A percentile compares a stretch with the other conserved stretches of the same genome.
Evolutionary conservation across 306 rosid genomes (phyloP).

Genomic region (Glycine soja): DNA sequence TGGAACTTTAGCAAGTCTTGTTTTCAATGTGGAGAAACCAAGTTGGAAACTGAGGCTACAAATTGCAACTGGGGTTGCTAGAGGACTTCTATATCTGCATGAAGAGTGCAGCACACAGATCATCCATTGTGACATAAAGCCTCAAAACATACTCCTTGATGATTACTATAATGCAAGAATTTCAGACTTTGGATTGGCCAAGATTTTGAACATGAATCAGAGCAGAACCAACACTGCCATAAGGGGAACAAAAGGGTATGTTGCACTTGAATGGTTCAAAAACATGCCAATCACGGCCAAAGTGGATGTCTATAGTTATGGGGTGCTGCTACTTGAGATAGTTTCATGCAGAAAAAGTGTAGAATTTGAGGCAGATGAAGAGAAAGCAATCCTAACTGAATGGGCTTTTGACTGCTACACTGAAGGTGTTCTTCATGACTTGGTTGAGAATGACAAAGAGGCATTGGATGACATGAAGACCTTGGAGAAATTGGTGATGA

Average conservation of each 20-base stretch:
- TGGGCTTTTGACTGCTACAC: conserved; percentile 52
- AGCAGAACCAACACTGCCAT: conserved; percentile 53
- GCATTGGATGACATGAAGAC: conserved; percentile 48
- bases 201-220: conserved; percentile 52
- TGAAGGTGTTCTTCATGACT: conserved; percentile 30
- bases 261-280: conserved; percentile 57
- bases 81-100: conserved; percentile 53
- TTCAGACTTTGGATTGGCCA: conserved; percentile 51
- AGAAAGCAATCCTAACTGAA: conserved; percentile 50
- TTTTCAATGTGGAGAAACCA: conserved; percentile 45
- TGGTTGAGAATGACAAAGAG: conserved; percentile 52
- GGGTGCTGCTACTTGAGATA: conserved; percentile 52
- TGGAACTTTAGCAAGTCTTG: conserved; percentile 51
- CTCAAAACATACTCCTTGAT: conserved; percentile 55
- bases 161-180: conserved; percentile 46
- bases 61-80: conserved; percentile 48
- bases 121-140: conserved; percentile 60
- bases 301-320: conserved; percentile 56
- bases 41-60: conserved; percentile 50
- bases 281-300: conserved; percentile 50
- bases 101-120: conserved; percentile 53
- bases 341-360: conserved; percentile 49
- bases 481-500: conserved; percentile 44
- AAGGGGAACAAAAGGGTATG: conserved; percentile 61
- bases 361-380: conserved; percentile 42